phyloP scores from a whole-genome alignment of 2,329 filamentous ascomycete genomes.

The Penicillium sp. region DNA sequence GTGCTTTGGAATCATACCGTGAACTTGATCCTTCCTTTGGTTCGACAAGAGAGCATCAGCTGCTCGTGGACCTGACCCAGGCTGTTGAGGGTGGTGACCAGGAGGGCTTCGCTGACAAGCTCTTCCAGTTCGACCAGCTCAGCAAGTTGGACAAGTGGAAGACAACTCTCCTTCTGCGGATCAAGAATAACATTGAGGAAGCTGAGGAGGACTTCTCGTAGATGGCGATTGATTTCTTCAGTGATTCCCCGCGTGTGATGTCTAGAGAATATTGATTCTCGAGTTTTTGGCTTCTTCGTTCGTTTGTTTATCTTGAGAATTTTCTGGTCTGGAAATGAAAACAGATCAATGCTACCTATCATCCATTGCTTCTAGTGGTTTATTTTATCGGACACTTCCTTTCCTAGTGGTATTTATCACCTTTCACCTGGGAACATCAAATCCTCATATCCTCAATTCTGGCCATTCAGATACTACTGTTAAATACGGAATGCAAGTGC shows the following conservation, averaged over 20 bases:
- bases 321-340: slow-evolving; percentile 10
- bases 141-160: slow-evolving; percentile 97
- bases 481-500: slow-evolving; percentile 1
- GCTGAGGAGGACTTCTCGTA: slow-evolving; percentile 68
- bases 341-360: slow-evolving; percentile 2
- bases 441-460: background rate
- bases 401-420: background rate
- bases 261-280: slow-evolving; percentile 17
- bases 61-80: slow-evolving; percentile 73
- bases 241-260: slow-evolving; percentile 26
- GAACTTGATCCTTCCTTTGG: slow-evolving; percentile 77
- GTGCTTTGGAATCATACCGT: slow-evolving; percentile 77
- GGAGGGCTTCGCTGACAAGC: slow-evolving; percentile 79
- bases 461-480: background rate
- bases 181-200: slow-evolving; percentile 81
- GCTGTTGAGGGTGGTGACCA: slow-evolving; percentile 75
- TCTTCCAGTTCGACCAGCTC: slow-evolving; percentile 87
- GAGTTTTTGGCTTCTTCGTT: slow-evolving; percentile 10
- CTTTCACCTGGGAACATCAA: background rate
- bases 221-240: slow-evolving; percentile 22
- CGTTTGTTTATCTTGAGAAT: slow-evolving; percentile 3
- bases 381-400: background rate
- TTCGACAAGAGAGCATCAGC: slow-evolving; percentile 74
- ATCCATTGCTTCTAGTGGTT: background rate
- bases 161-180: slow-evolving; percentile 75